phyloP scores from a whole-genome alignment of 371 early-diverging fungal genomes.

The Rhizopus stolonifer region DNA sequence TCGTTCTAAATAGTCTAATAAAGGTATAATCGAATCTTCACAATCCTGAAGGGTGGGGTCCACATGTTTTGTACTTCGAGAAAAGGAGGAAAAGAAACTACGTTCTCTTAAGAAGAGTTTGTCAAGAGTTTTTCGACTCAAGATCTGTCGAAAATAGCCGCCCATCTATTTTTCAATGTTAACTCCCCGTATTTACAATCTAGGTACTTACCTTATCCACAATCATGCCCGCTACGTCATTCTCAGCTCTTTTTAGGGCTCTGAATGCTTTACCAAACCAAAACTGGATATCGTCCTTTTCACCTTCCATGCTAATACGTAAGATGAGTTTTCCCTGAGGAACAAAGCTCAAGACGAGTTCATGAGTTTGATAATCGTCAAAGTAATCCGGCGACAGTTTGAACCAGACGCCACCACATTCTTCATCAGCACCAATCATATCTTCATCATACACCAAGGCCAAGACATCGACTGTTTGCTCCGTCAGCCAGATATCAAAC shows the following conservation, averaged over 20 bases:
- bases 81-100: constrained; percentile 44
- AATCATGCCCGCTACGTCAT: constrained; percentile 69
- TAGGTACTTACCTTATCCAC: constrained; percentile 72
- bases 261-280: constrained; percentile 87
- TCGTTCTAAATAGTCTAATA: constrained; percentile 87
- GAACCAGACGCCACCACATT: constrained; percentile 72
- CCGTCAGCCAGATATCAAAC: constrained; percentile 70
- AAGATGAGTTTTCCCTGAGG: constrained; percentile 82
- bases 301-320: constrained; percentile 87
- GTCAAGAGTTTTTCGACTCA: constrained; percentile 43
- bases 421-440: constrained; percentile 77
- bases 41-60: constrained; percentile 67
- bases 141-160: constrained; percentile 59
- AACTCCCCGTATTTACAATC: too few relatives aligned
- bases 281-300: constrained; percentile 90
- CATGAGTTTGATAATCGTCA: constrained; percentile 76
- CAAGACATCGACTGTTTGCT: constrained; percentile 59
- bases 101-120: constrained; percentile 44
- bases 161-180: constrained; percentile 45
- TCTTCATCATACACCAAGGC: constrained; percentile 78
- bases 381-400: constrained; percentile 61
- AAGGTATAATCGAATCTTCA: constrained; percentile 69
- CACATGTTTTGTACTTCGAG: constrained; percentile 29
- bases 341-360: constrained; percentile 79
- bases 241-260: constrained; percentile 69